phyloP scores from a whole-genome alignment of 2,329 filamentous ascomycete genomes.

The Chaetomium sp. region DNA sequence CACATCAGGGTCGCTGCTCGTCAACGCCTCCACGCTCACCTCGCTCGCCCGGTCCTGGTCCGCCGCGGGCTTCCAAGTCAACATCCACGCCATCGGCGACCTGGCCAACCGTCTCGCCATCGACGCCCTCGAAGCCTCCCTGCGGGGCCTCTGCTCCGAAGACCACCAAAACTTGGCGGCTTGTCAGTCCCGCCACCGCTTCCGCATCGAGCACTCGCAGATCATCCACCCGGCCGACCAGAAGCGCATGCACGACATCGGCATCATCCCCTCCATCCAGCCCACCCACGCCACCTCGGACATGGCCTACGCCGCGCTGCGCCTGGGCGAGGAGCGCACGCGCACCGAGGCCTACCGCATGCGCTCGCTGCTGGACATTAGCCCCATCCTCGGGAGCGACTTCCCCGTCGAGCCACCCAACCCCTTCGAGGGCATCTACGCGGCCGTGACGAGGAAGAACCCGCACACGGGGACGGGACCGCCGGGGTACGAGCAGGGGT shows the following conservation, averaged over 20 bases:
- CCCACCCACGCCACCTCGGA: conserved; percentile 73
- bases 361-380: conserved; percentile 58
- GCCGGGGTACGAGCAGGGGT: conserved; percentile 56
- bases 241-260: conserved; percentile 57
- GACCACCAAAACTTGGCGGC: conserved; percentile 42
- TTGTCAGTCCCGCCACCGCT: conserved; percentile 58
- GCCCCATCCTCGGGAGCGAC: conserved; percentile 65
- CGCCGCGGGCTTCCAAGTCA: conserved; percentile 64
- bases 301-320: conserved; percentile 64
- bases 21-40: conserved; percentile 62
- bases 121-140: conserved; percentile 61
- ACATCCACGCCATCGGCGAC: conserved; percentile 74
- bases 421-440: conserved; percentile 69
- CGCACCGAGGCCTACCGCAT: conserved; percentile 65
- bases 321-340: conserved; percentile 60
- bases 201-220: conserved; percentile 71
- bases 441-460: conserved; percentile 63
- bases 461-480: conserved; percentile 58
- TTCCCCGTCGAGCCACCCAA: conserved; percentile 72
- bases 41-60: conserved; percentile 61
- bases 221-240: conserved; percentile 70
- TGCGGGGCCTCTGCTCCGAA: conserved; percentile 55
- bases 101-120: conserved; percentile 66
- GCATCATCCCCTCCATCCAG: conserved; percentile 69
- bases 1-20: conserved; percentile 65